Evolutionary conservation across 306 rosid genomes (phyloP).

Genomic region (Rubus idaeus): DNA sequence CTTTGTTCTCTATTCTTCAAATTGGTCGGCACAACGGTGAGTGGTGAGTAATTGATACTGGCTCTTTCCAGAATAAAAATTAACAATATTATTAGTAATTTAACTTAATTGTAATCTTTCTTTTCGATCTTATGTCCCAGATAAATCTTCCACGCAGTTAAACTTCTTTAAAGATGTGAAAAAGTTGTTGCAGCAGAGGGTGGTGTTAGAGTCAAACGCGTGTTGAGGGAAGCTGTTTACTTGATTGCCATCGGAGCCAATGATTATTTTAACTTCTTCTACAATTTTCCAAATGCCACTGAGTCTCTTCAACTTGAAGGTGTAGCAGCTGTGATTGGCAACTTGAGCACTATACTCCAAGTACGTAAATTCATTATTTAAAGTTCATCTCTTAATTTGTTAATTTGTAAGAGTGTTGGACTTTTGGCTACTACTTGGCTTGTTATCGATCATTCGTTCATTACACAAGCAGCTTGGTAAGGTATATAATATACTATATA

Average conservation of each 20-base stretch:
- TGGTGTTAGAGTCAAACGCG: not conserved
- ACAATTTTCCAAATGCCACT: not conserved
- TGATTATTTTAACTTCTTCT: not conserved
- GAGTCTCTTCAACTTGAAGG: not conserved
- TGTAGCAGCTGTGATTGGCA: not conserved
- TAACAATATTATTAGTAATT: too few relatives aligned
- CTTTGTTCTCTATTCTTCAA: too few relatives aligned
- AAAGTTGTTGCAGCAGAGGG: not conserved
- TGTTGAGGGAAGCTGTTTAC: not conserved
- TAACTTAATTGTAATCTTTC: too few relatives aligned
- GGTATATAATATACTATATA: too few relatives aligned
- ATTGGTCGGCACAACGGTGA: too few relatives aligned
- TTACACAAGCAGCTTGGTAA: too few relatives aligned
- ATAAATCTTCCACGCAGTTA: not conserved
- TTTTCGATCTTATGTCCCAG: not conserved
- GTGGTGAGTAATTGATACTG: too few relatives aligned
- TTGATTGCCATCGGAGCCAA: not conserved
- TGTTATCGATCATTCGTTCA: too few relatives aligned
- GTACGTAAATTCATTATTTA: not conserved
- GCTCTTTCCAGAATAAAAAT: too few relatives aligned
- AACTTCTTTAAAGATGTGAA: not conserved
- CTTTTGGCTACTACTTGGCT: too few relatives aligned
- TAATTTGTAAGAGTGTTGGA: too few relatives aligned
- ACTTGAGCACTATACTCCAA: not conserved
- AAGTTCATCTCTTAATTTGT: too few relatives aligned